phyloP scores from a whole-genome alignment of 345 rosid species.

The Boechera retrofracta region DNA sequence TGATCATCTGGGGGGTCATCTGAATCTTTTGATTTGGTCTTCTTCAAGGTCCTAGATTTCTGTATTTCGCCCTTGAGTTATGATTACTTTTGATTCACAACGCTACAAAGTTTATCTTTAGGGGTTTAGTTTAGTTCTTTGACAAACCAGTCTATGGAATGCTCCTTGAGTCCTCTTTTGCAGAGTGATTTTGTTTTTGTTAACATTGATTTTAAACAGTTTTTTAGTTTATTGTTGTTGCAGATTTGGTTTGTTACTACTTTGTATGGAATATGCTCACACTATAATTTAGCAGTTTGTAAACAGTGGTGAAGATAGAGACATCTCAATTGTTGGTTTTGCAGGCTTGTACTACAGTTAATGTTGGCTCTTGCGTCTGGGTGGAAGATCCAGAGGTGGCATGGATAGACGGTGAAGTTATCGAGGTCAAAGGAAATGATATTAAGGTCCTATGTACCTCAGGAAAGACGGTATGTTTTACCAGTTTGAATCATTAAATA shows the following conservation, averaged over 20 bases:
- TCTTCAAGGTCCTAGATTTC: neutral
- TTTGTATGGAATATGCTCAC: conserved; percentile 6
- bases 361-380: conserved; percentile 87
- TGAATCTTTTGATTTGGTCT: conserved; percentile 7
- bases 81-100: too few relatives aligned
- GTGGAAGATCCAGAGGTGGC: conserved; percentile 83
- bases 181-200: neutral
- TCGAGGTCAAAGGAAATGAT: conserved; percentile 66
- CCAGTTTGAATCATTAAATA: neutral
- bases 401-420: conserved; percentile 92
- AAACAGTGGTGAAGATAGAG: neutral
- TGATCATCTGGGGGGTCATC: neutral
- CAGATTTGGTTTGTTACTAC: conserved; percentile 12
- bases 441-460: conserved; percentile 85
- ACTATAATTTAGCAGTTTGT: neutral
- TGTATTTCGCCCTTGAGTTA: neutral
- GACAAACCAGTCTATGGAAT: too few relatives aligned
- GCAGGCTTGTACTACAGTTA: conserved; percentile 54
- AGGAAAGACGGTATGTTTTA: conserved; percentile 73
- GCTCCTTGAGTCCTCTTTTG: too few relatives aligned
- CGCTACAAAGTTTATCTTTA: too few relatives aligned
- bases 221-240: neutral
- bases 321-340: conserved; percentile 10
- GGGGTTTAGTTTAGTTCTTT: neutral
- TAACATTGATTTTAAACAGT: neutral